Conservation (phyloP, 441 rosid species). For the Caryocar brasiliense region DNA sequence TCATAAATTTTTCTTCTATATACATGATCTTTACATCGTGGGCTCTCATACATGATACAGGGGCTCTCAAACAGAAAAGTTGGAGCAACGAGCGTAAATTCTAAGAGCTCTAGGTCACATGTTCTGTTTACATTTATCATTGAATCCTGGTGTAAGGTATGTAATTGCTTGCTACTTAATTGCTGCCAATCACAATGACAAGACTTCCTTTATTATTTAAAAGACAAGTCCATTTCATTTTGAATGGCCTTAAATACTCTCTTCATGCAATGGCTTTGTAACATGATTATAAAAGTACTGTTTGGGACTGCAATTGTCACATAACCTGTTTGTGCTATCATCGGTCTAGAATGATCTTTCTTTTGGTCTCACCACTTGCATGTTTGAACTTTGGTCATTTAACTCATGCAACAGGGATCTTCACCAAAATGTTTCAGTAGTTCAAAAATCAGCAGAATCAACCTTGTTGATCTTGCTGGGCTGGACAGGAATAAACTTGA, state of each 20-base stretch:
- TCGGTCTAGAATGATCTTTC: too few species aligned
- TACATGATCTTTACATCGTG: too few species aligned
- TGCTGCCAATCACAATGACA: neutral
- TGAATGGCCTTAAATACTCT: too few species aligned
- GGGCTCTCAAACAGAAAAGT: slow-evolving; percentile 88
- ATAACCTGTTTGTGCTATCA: too few species aligned
- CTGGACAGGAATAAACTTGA: slow-evolving; percentile 49
- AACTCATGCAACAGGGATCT: slow-evolving; percentile 40
- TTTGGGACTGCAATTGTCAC: too few species aligned
- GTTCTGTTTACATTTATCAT: slow-evolving; percentile 51
- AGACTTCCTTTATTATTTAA: neutral
- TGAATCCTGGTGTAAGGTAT: slow-evolving; percentile 81
- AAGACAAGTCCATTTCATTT: neutral
- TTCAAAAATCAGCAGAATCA: slow-evolving; percentile 79
- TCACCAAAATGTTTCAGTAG: slow-evolving; percentile 74
- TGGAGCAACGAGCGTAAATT: slow-evolving; percentile 86
- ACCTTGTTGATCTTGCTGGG: slow-evolving; percentile 85
- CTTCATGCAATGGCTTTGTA: too few species aligned
- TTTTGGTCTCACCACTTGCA: neutral
- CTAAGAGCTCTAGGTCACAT: slow-evolving; percentile 91
- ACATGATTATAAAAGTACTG: too few species aligned
- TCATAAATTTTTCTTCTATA: too few species aligned
- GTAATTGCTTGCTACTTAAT: too few species aligned
- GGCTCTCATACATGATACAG: slow-evolving; percentile 30
- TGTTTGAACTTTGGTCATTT: neutral